Evolutionary conservation across 2,329 filamentous ascomycete species (phyloP).

Genomic region (Cucurbitaria berberidis): DNA sequence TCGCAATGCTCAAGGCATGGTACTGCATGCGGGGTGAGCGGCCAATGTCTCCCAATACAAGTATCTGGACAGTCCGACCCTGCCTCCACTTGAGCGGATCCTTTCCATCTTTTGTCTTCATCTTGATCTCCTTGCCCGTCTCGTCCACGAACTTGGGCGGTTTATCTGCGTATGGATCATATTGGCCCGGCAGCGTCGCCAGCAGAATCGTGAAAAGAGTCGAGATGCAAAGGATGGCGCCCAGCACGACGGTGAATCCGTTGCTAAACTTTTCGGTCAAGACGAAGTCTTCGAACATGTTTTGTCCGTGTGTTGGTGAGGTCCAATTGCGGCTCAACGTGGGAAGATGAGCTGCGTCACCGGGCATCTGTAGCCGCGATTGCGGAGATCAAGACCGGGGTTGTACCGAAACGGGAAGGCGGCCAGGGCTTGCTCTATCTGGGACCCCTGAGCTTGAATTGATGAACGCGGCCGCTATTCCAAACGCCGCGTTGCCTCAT

Average conservation of each 20-base stretch:
- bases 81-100: constrained; percentile 31
- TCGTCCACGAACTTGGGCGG: constrained; percentile 28
- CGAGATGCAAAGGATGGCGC: constrained; percentile 50
- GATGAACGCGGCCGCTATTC: constrained; percentile 18
- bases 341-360: constrained; percentile 23
- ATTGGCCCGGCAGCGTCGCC: constrained; percentile 60
- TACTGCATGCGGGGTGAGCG: constrained; percentile 98
- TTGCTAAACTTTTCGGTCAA: constrained; percentile 27
- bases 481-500: constrained; percentile 15
- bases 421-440: constrained; percentile 17
- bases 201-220: constrained; percentile 59
- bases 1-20: constrained; percentile 90
- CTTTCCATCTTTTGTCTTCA: constrained; percentile 28
- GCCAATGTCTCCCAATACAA: constrained; percentile 94
- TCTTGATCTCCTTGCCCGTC: constrained; percentile 29
- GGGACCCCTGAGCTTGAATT: constrained; percentile 30
- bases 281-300: constrained; percentile 44
- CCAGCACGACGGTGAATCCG: constrained; percentile 48
- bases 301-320: constrained; percentile 12
- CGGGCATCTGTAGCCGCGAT: constrained; percentile 10
- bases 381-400: constrained; percentile 23
- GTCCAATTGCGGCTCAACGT: constrained; percentile 21
- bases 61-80: constrained; percentile 71
- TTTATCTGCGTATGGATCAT: constrained; percentile 50
- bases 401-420: constrained; percentile 24